Base-by-base conservation (phyloP, 1,284 basidiomycete species). In the Phaffia rhodozyma region DNA sequence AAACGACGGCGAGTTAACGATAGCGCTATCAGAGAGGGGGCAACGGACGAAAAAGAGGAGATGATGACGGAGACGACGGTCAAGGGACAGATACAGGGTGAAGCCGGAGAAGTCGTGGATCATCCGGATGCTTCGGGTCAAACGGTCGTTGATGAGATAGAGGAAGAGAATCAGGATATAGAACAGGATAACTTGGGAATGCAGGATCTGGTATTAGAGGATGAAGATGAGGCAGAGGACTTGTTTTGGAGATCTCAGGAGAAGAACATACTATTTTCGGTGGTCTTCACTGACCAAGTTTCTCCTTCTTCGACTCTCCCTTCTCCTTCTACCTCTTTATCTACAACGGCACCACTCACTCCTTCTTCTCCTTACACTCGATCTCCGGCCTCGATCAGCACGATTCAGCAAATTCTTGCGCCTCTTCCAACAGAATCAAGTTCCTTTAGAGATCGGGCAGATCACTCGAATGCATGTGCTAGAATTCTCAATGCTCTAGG, bases 191-290 rank as follows among this genome's bases (percentile, higher is more conserved):
- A 43, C 16, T 43, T 43, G 13, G 38, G 13, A 43, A 43, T 43
- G 38, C 7, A 43, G 13, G 38, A 43, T 43, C 16, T 43, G 13
- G 5, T 43, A 16, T 16, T 43, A 11, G 38, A 43, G 38, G 57
- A 58, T 34, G 59, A 60, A 6, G 59, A 60, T 20, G 60, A 61
- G 34, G 38, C 30, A 1, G 60, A 61, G 21, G 60, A 61, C 21
- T 43, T 55, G n/a, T 1, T 61, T 23, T 61, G 60, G 60, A 18
- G 2, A 29, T 30, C 7, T 21, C 29, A 55, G 7, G 60, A 61
- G 53, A 61, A 55, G 30, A 54, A 43, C n/a, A 21, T 54, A 23
- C 43, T 61, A 20, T 55, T 34, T 50, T 2, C n/a, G 5, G 30
- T 13, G n/a, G 20, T 47, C 51, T 50, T 47, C 11, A 25, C 50